Evolutionary conservation across 2,329 filamentous ascomycete species (phyloP), one percentile per base, ranked within the genome.

Genomic region (Davidsoniella eucalypti): DNA sequence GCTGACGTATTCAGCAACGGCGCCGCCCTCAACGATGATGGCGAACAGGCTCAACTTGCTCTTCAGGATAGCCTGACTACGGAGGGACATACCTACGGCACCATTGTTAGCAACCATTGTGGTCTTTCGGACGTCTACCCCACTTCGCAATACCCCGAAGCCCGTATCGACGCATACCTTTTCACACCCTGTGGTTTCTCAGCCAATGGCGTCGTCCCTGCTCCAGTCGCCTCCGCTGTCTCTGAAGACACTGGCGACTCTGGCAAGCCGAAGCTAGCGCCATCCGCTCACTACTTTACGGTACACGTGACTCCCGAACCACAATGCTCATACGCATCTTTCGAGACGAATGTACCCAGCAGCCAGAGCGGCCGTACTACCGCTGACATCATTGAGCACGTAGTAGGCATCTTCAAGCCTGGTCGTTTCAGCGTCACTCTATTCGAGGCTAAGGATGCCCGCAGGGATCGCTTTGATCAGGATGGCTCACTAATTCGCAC

Each of bases 221-320:
- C 87, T 45, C 80, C 85, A 0, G 69, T 75, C 12, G 69, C 36
- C 17, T 38, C 76, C 33, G 71, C 71, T 48, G 67, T 67, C 33
- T 69, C 59, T 36, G 58, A 58, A 47, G 56, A 56, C 3, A 44
- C 9, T 29, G 18, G 26, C 17, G 25, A 37, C 18, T 18, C 26
- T 38, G n/a, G 14, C 26, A 38, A 36, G 25, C 8, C 42, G 38
- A 44, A 44, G 17, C 44, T 44, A 18, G 16, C 51, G 54, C 71
- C 70, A 48, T 69, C 75, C 3, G 82, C 78, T 39, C 87, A 96
- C 67, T 98, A 98, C 69, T 98, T 95, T 67, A 98, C 90, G 1
- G 92, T 98, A 21, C 92, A 98, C 62, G 92, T 98, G 57, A 98
- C 92, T 0, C 92, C 92, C 0, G 92, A 98, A 71, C 87, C 90